phyloP scores from a whole-genome alignment of 139 green algal species.

The Asterochloris erici region DNA sequence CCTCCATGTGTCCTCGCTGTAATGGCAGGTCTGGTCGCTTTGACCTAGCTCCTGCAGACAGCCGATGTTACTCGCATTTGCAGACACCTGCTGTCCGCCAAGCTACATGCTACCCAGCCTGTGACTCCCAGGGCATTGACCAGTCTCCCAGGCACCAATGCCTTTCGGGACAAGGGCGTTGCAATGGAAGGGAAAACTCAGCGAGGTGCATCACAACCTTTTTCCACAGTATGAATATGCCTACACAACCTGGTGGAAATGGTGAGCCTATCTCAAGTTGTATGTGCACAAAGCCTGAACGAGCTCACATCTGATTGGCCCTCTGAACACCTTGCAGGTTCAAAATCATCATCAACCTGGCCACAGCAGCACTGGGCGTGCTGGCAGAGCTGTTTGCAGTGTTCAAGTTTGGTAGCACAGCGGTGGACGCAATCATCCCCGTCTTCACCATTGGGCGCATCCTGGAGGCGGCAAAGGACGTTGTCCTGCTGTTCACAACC shows the following conservation, averaged over 20 bases:
- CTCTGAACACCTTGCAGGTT: neutral
- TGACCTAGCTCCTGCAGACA: no score
- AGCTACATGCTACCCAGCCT: no score
- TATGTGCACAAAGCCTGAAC: no score
- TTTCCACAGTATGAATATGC: constrained; percentile 18
- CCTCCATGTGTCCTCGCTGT: no score
- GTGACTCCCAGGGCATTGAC: no score
- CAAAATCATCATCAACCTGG: constrained; percentile 16
- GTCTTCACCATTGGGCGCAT: neutral
- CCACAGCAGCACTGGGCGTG: constrained; percentile 1
- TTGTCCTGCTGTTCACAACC: neutral
- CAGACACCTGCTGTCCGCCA: no score
- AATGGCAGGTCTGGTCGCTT: no score
- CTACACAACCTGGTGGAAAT: constrained; percentile 18
- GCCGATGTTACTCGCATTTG: no score
- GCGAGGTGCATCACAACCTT: constrained; percentile 15
- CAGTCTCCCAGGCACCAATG: no score
- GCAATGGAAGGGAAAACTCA: constrained; percentile 5
- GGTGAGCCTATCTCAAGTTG: neutral
- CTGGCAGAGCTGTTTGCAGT: constrained; percentile 11
- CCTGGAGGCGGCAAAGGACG: constrained; percentile 1
- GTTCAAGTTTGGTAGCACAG: constrained; percentile 2
- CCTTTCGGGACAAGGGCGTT: no score
- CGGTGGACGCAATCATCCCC: neutral
- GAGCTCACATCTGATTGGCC: no score